Evolutionary conservation across 192 early-diverging fungal species (phyloP), one percentile per base, ranked within the genome.

Genomic region (Coemansia aciculifera): DNA sequence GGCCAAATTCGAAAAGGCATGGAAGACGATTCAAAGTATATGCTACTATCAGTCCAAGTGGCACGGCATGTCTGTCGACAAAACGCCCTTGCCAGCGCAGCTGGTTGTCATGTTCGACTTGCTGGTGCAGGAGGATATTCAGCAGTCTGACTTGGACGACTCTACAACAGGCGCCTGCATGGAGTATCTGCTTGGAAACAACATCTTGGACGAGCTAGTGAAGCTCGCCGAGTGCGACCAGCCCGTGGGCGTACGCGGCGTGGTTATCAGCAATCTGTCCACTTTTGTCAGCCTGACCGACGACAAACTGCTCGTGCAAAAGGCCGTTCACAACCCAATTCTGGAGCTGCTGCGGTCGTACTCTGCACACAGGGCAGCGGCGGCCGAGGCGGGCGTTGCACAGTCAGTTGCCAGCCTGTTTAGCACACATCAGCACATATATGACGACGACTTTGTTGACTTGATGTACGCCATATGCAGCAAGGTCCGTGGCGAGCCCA

Each of bases 271-370:
- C 7, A 93, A 91, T 56, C 71, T 96, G 38, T 87, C 90, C 15
- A 82, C 80, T 38, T 89, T 98, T 83, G 89, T 98, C 52, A 89
- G 90, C 66, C 73, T 98, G 42, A 78, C 95, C 11, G 94, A 96
- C 63, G 90, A 93, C 67, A 89, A 92, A 46, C 92, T 96, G 72
- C 83, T 98, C 32, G 91, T 95, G 21, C 95, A 97, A 66, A 91
- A 91, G 62, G 89, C 92, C 15, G 88, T 98, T 21, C 94, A 98
- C 77, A 89, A 91, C 52, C 95, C 94, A 5, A 88, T 91, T 1
- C 86, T 93, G 29, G 87, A 88, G 37, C 70, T 97, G 67, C 83
- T 97, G 21, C 84, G 89, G 29, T 83, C 76, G 49, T 90, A 88
- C 78, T 84, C 90, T n/a, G 36, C 52, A 13, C 39, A 59, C 9